Conservation (phyloP, 2,329 filamentous ascomycete genomes). For the Colletotrichum falcatum region DNA sequence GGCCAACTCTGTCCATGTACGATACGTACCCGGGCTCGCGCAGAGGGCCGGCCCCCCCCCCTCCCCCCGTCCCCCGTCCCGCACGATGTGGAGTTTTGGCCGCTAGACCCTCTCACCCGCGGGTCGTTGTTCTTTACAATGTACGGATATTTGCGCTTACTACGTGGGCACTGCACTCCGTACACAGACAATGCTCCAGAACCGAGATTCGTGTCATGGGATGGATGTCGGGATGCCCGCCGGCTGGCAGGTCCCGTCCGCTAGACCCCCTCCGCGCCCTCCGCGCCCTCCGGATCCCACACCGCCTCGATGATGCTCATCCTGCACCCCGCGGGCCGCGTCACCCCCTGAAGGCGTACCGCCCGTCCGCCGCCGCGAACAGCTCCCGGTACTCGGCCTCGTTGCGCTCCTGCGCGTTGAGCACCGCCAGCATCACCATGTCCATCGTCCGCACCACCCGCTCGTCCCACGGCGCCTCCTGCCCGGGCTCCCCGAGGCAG, state of each 20-base stretch:
- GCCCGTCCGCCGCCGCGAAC: constrained; percentile 56
- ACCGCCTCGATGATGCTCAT: constrained; percentile 64
- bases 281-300: constrained; percentile 52
- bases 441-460: constrained; percentile 63
- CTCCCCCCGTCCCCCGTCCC: not conserved
- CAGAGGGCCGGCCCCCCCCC: no score
- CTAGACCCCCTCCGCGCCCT: not conserved
- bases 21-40: no score
- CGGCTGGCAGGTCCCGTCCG: no score
- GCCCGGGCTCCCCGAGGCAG: constrained; percentile 55
- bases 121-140: no score
- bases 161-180: not conserved
- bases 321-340: constrained; percentile 54
- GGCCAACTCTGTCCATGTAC: not conserved
- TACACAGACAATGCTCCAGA: not conserved
- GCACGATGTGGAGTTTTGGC: constrained; percentile 19
- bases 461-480: constrained; percentile 59
- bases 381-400: constrained; percentile 59
- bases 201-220: not conserved
- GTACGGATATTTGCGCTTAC: no score
- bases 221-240: no score
- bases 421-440: constrained; percentile 62
- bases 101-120: not conserved
- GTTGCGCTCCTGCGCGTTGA: constrained; percentile 64
- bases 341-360: constrained; percentile 60